phyloP scores from a whole-genome alignment of 2,329 filamentous ascomycete species.

The Mariannaea elegans region DNA sequence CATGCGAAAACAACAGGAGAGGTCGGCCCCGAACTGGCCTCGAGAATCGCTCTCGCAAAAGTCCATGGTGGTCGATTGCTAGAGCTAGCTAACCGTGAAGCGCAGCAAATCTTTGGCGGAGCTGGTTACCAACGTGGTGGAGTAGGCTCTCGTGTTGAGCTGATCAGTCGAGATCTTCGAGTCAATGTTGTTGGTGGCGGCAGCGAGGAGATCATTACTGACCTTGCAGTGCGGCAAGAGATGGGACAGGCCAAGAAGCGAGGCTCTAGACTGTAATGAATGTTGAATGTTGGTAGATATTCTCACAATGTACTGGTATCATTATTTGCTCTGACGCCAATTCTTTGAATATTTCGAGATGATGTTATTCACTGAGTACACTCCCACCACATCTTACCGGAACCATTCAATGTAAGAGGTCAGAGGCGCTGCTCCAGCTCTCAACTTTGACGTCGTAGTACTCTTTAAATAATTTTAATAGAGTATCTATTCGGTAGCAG shows the following conservation, averaged over 20 bases:
- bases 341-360: too few relatives aligned
- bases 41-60: neutral
- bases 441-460: too few relatives aligned
- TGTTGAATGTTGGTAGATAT: too few relatives aligned
- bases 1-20: conserved; percentile 40
- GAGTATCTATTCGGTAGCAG: too few relatives aligned
- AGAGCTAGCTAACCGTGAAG: conserved; percentile 60
- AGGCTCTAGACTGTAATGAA: neutral
- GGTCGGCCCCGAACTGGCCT: neutral
- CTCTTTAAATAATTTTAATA: too few relatives aligned
- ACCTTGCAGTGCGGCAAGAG: conserved; percentile 60
- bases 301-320: too few relatives aligned
- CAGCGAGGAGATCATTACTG: conserved; percentile 63
- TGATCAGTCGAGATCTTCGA: conserved; percentile 60
- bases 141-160: conserved; percentile 58
- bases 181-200: conserved; percentile 60
- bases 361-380: too few relatives aligned
- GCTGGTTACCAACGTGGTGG: conserved; percentile 60
- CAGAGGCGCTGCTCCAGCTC: too few relatives aligned
- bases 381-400: too few relatives aligned
- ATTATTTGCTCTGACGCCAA: too few relatives aligned
- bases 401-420: too few relatives aligned
- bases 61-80: conserved; percentile 53
- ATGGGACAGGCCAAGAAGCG: conserved; percentile 11
- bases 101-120: conserved; percentile 63